Evolutionary conservation across 257 asterid genomes (phyloP).

Genomic region (Capsicum baccatum): DNA sequence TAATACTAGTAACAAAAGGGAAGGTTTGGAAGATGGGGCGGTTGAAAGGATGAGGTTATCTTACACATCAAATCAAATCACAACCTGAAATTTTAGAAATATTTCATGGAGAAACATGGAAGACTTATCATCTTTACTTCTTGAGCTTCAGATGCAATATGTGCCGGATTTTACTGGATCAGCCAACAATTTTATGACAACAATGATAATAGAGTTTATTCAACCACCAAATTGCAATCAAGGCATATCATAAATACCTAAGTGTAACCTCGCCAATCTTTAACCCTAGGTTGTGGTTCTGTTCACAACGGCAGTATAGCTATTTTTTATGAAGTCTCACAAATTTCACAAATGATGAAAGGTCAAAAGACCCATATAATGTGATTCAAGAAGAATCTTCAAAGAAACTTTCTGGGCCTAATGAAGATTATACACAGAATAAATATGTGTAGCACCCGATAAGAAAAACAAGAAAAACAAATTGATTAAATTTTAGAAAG

Average conservation of each 20-base stretch:
- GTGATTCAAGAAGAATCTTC: background rate
- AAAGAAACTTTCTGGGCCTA: background rate
- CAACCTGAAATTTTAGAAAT: slow-evolving; percentile 15
- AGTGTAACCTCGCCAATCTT: background rate
- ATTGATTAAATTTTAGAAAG: background rate
- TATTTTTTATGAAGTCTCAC: background rate
- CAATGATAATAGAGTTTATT: background rate
- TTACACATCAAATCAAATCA: background rate
- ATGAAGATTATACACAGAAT: background rate
- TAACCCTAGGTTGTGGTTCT: background rate
- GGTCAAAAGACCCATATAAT: background rate
- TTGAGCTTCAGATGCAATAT: slow-evolving; percentile 9
- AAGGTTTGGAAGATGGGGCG: background rate
- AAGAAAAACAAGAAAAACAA: background rate
- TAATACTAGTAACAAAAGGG: background rate
- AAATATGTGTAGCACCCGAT: background rate
- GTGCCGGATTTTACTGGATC: background rate
- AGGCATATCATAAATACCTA: slow-evolving; percentile 2
- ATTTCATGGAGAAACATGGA: background rate
- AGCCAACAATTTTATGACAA: background rate
- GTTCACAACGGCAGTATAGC: background rate
- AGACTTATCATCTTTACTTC: background rate
- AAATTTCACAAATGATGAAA: slow-evolving; percentile 5
- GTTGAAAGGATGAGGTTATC: background rate
- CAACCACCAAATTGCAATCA: slow-evolving; percentile 9